phyloP scores from a whole-genome alignment of 1,284 basidiomycete species.

The Microbotryum intermedium region DNA sequence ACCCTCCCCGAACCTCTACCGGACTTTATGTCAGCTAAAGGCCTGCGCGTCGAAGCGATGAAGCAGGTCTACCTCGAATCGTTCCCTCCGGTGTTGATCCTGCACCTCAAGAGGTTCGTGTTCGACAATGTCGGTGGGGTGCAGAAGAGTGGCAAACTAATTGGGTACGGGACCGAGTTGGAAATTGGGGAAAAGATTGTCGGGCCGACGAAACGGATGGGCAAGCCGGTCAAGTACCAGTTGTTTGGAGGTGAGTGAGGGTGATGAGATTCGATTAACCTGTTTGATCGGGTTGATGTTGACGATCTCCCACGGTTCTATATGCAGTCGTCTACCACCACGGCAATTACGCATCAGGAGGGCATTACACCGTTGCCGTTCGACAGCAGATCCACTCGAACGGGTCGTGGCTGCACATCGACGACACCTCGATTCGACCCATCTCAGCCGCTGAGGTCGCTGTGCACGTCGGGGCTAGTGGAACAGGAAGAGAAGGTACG shows the following conservation, averaged over 20 bases:
- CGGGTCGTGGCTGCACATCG: slow-evolving; percentile 49
- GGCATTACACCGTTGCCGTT: slow-evolving; percentile 92
- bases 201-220: slow-evolving; percentile 48
- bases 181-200: slow-evolving; percentile 67
- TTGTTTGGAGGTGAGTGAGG: slow-evolving; percentile 70
- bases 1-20: slow-evolving; percentile 71
- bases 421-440: slow-evolving; percentile 40
- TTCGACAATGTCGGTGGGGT: slow-evolving; percentile 79
- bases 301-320: not conserved
- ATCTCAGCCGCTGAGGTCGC: slow-evolving; percentile 10
- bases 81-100: slow-evolving; percentile 73
- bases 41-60: slow-evolving; percentile 63
- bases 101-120: slow-evolving; percentile 88
- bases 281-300: not conserved
- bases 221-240: slow-evolving; percentile 58
- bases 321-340: slow-evolving; percentile 87
- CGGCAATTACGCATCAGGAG: slow-evolving; percentile 78
- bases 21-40: slow-evolving; percentile 43
- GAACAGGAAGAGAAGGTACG: slow-evolving; percentile 64
- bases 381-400: slow-evolving; percentile 61
- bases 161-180: slow-evolving; percentile 68
- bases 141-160: slow-evolving; percentile 74
- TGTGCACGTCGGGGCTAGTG: slow-evolving; percentile 46
- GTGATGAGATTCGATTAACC: not conserved
- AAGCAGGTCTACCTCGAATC: slow-evolving; percentile 82